Evolutionary conservation across 2,329 filamentous ascomycete genomes (phyloP).

Genomic region (Scytalidium sp.): DNA sequence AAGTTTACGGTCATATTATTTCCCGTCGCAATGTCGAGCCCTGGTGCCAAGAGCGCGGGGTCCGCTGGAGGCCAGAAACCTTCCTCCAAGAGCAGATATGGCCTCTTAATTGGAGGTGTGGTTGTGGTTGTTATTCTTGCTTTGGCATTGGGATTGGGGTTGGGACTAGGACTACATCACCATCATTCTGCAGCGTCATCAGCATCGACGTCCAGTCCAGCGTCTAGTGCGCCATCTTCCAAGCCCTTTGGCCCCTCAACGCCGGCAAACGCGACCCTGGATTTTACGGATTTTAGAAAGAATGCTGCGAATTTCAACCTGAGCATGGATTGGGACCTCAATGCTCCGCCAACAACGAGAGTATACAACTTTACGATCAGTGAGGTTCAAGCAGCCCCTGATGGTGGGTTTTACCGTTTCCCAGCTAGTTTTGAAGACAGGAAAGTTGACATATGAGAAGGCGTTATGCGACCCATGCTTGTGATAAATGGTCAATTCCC

Average conservation of each 20-base stretch:
- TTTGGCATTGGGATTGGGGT: conserved; percentile 14
- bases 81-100: neutral
- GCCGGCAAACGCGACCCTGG: neutral
- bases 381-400: conserved; percentile 16
- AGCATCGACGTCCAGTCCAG: neutral
- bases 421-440: conserved; percentile 12
- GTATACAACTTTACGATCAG: conserved; percentile 16
- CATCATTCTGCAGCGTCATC: conserved; percentile 3
- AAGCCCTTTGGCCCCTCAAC: neutral
- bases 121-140: conserved; percentile 10
- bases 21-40: neutral
- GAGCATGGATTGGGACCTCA: conserved; percentile 17
- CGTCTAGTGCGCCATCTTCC: neutral
- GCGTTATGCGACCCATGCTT: neutral
- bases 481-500: conserved; percentile 65
- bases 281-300: conserved; percentile 8
- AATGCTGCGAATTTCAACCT: conserved; percentile 13
- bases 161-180: conserved; percentile 16
- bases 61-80: neutral
- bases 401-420: conserved; percentile 13
- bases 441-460: neutral
- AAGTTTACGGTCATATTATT: neutral
- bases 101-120: conserved; percentile 2
- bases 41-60: neutral
- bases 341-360: conserved; percentile 17